A percentile compares a stretch with the other conserved stretches of the same genome.
Conservation (phyloP, 208 protist species). For the Wallacemonas sp. region DNA sequence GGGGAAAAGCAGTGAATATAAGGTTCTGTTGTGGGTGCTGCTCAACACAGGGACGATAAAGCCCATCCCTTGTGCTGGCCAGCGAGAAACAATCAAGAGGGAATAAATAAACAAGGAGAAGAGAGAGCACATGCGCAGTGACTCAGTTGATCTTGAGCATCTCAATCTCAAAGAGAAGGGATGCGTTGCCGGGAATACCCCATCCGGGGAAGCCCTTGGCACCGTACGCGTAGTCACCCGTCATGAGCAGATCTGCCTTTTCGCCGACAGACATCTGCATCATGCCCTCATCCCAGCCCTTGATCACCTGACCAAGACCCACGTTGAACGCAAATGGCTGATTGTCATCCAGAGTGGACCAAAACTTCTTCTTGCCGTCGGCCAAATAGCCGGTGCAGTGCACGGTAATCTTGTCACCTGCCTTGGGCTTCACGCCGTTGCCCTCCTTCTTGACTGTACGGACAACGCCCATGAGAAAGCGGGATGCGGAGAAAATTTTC, state of each 20-base stretch:
- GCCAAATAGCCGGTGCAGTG: conserved; percentile 91
- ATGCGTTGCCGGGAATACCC: conserved; percentile 79
- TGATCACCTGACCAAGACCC: conserved; percentile 93
- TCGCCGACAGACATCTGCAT: conserved; percentile 87
- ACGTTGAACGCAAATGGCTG: conserved; percentile 92
- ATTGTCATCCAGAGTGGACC: conserved; percentile 84
- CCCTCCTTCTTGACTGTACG: conserved; percentile 69
- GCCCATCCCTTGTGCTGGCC: no score
- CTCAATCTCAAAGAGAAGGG: conserved; percentile 91
- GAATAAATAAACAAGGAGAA: conserved; percentile 18
- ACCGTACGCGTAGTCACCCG: conserved; percentile 87
- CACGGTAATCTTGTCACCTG: conserved; percentile 81
- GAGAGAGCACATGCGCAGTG: background rate
- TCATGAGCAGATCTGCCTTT: conserved; percentile 78
- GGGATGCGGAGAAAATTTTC: conserved; percentile 11
- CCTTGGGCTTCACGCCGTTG: conserved; percentile 53
- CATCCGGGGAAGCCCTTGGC: conserved; percentile 86
- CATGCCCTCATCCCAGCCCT: conserved; percentile 95
- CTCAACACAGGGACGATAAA: no score
- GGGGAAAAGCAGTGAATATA: no score
- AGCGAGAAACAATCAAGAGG: conserved; percentile 4
- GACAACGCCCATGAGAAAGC: conserved; percentile 66
- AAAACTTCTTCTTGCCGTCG: conserved; percentile 88
- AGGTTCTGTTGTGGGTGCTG: no score
- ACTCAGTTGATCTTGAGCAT: conserved; percentile 67